phyloP scores from a whole-genome alignment of 2,329 filamentous ascomycete species.

The Arthrobotrys sphaeroides region DNA sequence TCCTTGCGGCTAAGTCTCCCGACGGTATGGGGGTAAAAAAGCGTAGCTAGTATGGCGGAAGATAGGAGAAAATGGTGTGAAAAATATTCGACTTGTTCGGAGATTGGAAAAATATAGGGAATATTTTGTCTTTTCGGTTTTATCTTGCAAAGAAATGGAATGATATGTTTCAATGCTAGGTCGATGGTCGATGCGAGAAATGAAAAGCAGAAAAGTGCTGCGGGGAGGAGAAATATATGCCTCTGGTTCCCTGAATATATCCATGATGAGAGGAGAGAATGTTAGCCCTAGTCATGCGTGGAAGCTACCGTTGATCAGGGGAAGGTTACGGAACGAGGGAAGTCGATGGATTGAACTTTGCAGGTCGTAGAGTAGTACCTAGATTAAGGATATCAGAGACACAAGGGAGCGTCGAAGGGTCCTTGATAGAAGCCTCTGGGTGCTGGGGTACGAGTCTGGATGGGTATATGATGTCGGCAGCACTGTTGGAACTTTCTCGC shows the following conservation, averaged over 20 bases:
- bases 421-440: conserved; percentile 40
- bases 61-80: background rate
- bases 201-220: background rate
- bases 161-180: conserved; percentile 14
- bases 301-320: conserved; percentile 32
- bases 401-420: conserved; percentile 13
- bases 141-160: conserved; percentile 33
- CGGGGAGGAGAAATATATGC: conserved; percentile 19
- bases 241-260: background rate
- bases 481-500: conserved; percentile 42
- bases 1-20: conserved; percentile 4
- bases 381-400: conserved; percentile 9
- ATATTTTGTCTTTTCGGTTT: background rate
- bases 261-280: conserved; percentile 13
- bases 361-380: conserved; percentile 19
- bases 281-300: conserved; percentile 46
- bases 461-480: background rate
- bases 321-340: conserved; percentile 36
- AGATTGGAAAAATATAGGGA: conserved; percentile 19
- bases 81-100: background rate
- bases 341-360: conserved; percentile 10
- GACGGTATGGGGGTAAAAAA: background rate
- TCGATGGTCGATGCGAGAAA: conserved; percentile 38
- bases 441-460: conserved; percentile 37
- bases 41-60: background rate